Base-by-base conservation (phyloP, 495 filamentous ascomycete genomes). In the Neurospora hispaniola region DNA sequence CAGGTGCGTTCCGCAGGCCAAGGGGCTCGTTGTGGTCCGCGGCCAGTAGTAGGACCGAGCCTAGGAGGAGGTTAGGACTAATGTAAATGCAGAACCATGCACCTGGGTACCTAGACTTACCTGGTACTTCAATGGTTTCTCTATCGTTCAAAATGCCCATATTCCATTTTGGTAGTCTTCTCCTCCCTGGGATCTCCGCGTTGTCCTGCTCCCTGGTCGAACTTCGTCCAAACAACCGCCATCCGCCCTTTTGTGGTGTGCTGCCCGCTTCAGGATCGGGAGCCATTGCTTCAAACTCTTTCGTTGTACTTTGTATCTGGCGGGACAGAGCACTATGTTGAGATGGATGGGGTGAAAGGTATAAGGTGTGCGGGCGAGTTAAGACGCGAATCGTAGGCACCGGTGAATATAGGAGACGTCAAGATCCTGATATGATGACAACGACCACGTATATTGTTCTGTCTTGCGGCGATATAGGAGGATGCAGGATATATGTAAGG, bases 121-220 rank as follows among this genome's bases (percentile, higher is more conserved):
- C 95, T 76, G 95, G 96, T 27, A 98, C 96, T 83, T 97, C 93
- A 44, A 96, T 92, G 0, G 95, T 98, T 69, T 90, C 81, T 72
- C 79, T 87, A 76, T 97, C 93, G 78, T 94, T 94, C 43, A 97
- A 79, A 23, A 98, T 91, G 44, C 94, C 95, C 82, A 98, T 84
- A 9, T 86, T 93, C 86, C 92, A 93, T 82, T 89, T 81, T 4
- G 79, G 70, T 31, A 73, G 80, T 12, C 73, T 72, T 2, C 68
- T 10, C 69, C 74, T 77, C 39, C 54, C 74, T 12, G 27, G 12
- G 3, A 39, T 42, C 38, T 72, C 74, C 5, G 69, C n/a, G 35
- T 35, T 48, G 27, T 70, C 66, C 38, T 66, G 20, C 69, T 71
- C 71, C 11, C 42, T 71, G 1, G 69, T 18, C 10, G 77, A 74